Base-by-base conservation (phyloP, 2,329 filamentous ascomycete species). In the Aspergillus sp. region DNA sequence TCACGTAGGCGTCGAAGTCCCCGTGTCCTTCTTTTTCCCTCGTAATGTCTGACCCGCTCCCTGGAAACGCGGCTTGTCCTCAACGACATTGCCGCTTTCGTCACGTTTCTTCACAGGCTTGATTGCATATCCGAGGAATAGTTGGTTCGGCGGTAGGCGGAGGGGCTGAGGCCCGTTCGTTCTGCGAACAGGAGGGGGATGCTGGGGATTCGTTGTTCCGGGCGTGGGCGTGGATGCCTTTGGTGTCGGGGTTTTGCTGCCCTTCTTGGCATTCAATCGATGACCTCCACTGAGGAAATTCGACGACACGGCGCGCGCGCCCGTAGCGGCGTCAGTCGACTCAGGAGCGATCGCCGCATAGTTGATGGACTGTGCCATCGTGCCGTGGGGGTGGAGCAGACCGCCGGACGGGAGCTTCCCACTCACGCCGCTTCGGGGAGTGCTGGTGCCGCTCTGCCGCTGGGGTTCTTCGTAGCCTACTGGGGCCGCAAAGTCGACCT, bases 341-440 rank as follows among this genome's bases (percentile, higher is more conserved):
- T 85, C 85, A 1, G 94, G 92, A 0, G 91, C 90, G 60, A 99
- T 95, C 30, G 91, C 83, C 48, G 85, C 83, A 73, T 97, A 99
- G 77, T 96, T 96, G 78, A 99, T 97, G n/a, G 90, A 84, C 65
- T 96, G 90, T 0, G 94, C 92, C 94, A 99, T 99, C 55, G 87
- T 92, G 10, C 94, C 94, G 63, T 95, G 89, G 56, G 80, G 84
- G 71, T 95, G 91, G 20, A 96, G 72, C 14, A 88, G 75, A 4
- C 92, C 90, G 24, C 90, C 88, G 1, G 82, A 77, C 7, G 87
- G 86, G 54, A 88, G 65, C 45, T 72, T 73, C 9, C 83, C 83
- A 50, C 83, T 82, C 1, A 80, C 77, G 3, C 73, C 77, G 64
- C 88, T 94, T 47, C 86, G 79, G 1, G 92, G 91, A 14, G 92